Evolutionary conservation across 352 stramenopile species (phyloP), one percentile per base, ranked within the genome.

Genomic region (Nothophytophthora sp.): DNA sequence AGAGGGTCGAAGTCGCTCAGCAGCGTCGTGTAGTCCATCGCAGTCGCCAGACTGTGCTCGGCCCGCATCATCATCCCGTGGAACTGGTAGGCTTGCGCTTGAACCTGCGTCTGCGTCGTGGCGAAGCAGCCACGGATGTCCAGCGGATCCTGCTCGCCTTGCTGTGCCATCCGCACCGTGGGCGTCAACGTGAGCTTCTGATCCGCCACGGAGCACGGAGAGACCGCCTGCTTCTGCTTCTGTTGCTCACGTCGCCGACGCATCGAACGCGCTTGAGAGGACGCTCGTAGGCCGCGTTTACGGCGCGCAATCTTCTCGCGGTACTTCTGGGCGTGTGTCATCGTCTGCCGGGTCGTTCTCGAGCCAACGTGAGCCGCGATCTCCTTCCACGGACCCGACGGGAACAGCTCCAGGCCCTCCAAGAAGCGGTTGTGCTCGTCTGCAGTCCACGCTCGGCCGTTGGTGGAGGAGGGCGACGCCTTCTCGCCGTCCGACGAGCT

Each of bases 381-480:
- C 23, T 74, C 63, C 35, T 86, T 87, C 76, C 73, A 90, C 16
- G 79, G 76, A 2, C 76, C 73, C 3, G 62, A 73, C 23, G 77
- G 77, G 55, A 76, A 88, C n/a, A 77, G 49, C 45, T 88, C 74
- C 35, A 86, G 69, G 0, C 72, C 76, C 41, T 74, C 52, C 4
- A 88, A 51, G 55, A 88, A 88, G 2, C 74, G 73, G 24, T 85
- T 62, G 60, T 88, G 78, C 49, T 86, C 75, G 6, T 77, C 65
- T 0, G 50, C 49, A 4, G 65, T 75, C 72, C 72, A 76, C 10
- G 67, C 67, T 9, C 59, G 63, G 28, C 67, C 67, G 48, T 68
- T 73, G 6, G 59, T 60, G 55, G 54, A 62, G 12, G 36, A 24
- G 6, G 37, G 56, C 18, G 46, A 66, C 48, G 51, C 20, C 29